phyloP scores from a whole-genome alignment of 2,329 filamentous ascomycete genomes.

The Fusarium fracticaudum region DNA sequence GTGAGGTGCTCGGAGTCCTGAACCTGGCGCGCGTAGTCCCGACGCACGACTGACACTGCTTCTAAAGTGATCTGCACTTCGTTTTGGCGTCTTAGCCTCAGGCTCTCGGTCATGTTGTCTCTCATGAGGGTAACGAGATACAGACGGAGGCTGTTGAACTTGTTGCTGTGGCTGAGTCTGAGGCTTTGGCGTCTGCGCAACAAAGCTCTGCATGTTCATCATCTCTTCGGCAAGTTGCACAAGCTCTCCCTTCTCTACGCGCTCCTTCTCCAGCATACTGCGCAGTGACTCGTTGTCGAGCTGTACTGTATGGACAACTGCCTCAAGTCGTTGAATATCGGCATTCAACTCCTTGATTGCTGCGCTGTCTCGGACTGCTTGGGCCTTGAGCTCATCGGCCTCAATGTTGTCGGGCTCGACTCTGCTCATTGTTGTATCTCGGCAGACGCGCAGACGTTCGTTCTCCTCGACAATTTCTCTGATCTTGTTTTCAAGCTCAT shows the following conservation, averaged over 20 bases:
- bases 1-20: conserved; percentile 54
- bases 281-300: conserved; percentile 74
- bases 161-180: conserved; percentile 39
- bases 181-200: conserved; percentile 42
- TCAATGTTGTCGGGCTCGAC: conserved; percentile 58
- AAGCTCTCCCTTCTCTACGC: conserved; percentile 85
- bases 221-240: conserved; percentile 86
- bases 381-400: conserved; percentile 61
- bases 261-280: conserved; percentile 74
- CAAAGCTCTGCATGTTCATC: conserved; percentile 72
- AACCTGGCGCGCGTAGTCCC: conserved; percentile 69
- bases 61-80: conserved; percentile 45
- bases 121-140: conserved; percentile 36
- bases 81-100: conserved; percentile 49
- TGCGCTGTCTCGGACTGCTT: conserved; percentile 72
- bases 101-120: conserved; percentile 37
- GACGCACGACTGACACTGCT: conserved; percentile 64
- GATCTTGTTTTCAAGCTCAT: conserved; percentile 78
- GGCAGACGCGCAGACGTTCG: conserved; percentile 73
- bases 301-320: conserved; percentile 75
- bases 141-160: conserved; percentile 27
- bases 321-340: conserved; percentile 77
- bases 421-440: conserved; percentile 72
- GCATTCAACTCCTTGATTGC: conserved; percentile 77
- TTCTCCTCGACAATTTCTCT: conserved; percentile 78